Conservation (phyloP, 495 filamentous ascomycete species). For the Penicillium goetzii region DNA sequence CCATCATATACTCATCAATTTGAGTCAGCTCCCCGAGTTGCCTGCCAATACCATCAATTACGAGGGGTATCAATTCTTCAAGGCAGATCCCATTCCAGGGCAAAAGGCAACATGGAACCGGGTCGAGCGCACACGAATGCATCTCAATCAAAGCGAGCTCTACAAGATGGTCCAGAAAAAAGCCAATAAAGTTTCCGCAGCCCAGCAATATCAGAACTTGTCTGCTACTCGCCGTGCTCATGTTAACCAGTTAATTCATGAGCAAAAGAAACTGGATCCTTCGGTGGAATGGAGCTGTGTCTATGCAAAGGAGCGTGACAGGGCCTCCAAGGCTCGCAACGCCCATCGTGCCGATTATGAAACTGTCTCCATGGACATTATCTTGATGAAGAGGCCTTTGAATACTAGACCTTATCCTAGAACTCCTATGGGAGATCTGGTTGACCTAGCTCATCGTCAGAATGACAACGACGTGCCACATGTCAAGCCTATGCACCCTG, state of each 20-base stretch:
- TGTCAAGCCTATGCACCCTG: no score
- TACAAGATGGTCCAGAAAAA: slow-evolving; percentile 37
- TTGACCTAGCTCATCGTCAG: slow-evolving; percentile 19
- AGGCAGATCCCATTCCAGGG: slow-evolving; percentile 36
- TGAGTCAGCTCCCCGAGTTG: neutral
- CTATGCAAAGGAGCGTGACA: slow-evolving; percentile 39
- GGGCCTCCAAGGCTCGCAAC: slow-evolving; percentile 34
- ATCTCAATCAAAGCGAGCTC: slow-evolving; percentile 35
- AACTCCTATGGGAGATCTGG: slow-evolving; percentile 22
- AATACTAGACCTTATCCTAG: slow-evolving; percentile 22
- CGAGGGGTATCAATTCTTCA: slow-evolving; percentile 42
- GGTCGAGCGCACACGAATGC: slow-evolving; percentile 35
- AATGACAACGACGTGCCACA: neutral
- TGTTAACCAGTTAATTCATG: slow-evolving; percentile 40
- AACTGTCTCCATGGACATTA: slow-evolving; percentile 42
- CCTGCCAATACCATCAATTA: slow-evolving; percentile 19
- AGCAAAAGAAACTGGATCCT: slow-evolving; percentile 31
- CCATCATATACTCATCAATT: neutral
- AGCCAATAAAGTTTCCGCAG: slow-evolving; percentile 32
- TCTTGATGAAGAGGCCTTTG: slow-evolving; percentile 38
- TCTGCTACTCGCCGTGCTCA: slow-evolving; percentile 34
- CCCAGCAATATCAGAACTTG: slow-evolving; percentile 39
- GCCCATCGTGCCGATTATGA: slow-evolving; percentile 36
- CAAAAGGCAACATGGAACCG: slow-evolving; percentile 38
- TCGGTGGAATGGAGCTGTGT: slow-evolving; percentile 42